phyloP scores from a whole-genome alignment of 805 yeast species.

The Candida montana region DNA sequence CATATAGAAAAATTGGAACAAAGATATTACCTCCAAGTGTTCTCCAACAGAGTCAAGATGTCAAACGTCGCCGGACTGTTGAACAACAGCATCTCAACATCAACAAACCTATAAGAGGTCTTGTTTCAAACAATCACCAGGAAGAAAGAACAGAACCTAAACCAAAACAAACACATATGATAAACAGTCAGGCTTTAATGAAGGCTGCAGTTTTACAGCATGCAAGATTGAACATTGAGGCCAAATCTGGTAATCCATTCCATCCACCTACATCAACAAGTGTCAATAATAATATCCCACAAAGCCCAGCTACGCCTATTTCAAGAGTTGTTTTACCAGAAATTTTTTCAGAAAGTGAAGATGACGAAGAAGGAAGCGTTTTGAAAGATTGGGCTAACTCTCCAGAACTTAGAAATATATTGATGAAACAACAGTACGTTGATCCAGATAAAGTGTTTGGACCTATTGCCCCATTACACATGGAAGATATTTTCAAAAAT shows the following conservation, averaged over 20 bases:
- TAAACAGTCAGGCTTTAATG: slow-evolving; percentile 24
- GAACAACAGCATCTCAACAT: slow-evolving; percentile 19
- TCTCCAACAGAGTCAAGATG: slow-evolving; percentile 15
- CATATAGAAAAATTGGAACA: slow-evolving; percentile 21
- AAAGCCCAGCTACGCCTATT: slow-evolving; percentile 18
- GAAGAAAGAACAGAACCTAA: slow-evolving; percentile 3
- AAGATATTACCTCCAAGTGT: slow-evolving; percentile 20
- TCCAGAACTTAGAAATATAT: slow-evolving; percentile 44
- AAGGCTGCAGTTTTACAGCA: slow-evolving; percentile 30
- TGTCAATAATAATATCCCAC: neutral
- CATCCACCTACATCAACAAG: slow-evolving; percentile 2
- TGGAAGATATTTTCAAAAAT: slow-evolving; percentile 59
- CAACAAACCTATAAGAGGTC: slow-evolving; percentile 24
- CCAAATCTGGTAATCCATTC: slow-evolving; percentile 12
- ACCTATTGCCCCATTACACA: slow-evolving; percentile 60
- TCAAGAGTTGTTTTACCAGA: slow-evolving; percentile 35
- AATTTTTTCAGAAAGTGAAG: slow-evolving; percentile 48
- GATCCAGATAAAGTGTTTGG: slow-evolving; percentile 74
- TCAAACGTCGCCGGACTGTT: slow-evolving; percentile 24
- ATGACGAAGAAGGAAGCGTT: slow-evolving; percentile 43
- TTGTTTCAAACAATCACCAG: slow-evolving; percentile 8
- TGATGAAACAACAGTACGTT: slow-evolving; percentile 42
- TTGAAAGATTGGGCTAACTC: slow-evolving; percentile 60
- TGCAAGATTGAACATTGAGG: slow-evolving; percentile 23
- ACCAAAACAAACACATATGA: slow-evolving; percentile 8